These are phyloP conservation scores for Tremella fuciformis DNA, from an alignment of 768 basidiomycete species.

Conservation along the genomic window DNA sequence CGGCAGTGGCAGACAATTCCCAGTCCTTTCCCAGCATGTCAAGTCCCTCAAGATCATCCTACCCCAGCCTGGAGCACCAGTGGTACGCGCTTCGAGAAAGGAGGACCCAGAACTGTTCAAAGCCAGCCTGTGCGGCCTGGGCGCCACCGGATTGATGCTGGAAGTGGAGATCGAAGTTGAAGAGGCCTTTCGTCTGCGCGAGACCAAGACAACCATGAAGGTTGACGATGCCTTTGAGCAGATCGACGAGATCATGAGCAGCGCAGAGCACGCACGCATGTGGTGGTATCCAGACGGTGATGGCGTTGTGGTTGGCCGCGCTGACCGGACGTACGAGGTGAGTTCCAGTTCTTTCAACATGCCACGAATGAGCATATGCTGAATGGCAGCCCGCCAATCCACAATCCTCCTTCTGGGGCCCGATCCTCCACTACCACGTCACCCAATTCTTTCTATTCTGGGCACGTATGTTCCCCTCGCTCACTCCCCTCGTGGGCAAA, in stretches of 20 bases:
- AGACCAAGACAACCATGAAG: slow-evolving; percentile 62
- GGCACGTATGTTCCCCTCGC: slow-evolving; percentile 62
- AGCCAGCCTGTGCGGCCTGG: slow-evolving; percentile 86
- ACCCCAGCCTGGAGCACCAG: slow-evolving; percentile 63
- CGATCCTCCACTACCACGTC: slow-evolving; percentile 72
- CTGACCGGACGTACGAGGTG: slow-evolving; percentile 76
- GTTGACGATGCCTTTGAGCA: slow-evolving; percentile 56
- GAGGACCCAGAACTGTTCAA: slow-evolving; percentile 74
- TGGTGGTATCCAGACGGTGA: slow-evolving; percentile 93
- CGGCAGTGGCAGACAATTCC: slow-evolving; percentile 76
- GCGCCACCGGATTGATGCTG: slow-evolving; percentile 83
- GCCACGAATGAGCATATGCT: not conserved
- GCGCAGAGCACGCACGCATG: slow-evolving; percentile 84
- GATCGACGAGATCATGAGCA: slow-evolving; percentile 50
- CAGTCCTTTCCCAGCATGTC: slow-evolving; percentile 72
- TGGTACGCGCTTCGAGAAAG: slow-evolving; percentile 62
- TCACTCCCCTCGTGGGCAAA: slow-evolving; percentile 63
- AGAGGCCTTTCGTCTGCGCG: slow-evolving; percentile 73
- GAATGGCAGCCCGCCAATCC: slow-evolving; percentile 34
- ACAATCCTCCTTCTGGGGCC: slow-evolving; percentile 49
- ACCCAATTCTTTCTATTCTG: slow-evolving; percentile 80
- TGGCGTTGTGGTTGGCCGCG: slow-evolving; percentile 66
- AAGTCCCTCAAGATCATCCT: slow-evolving; percentile 70
- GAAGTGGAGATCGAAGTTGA: slow-evolving; percentile 74
- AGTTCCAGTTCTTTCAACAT: slow-evolving; percentile 28